Base-by-base conservation (phyloP, 768 basidiomycete genomes). In the Psilocybe cyanescens region DNA sequence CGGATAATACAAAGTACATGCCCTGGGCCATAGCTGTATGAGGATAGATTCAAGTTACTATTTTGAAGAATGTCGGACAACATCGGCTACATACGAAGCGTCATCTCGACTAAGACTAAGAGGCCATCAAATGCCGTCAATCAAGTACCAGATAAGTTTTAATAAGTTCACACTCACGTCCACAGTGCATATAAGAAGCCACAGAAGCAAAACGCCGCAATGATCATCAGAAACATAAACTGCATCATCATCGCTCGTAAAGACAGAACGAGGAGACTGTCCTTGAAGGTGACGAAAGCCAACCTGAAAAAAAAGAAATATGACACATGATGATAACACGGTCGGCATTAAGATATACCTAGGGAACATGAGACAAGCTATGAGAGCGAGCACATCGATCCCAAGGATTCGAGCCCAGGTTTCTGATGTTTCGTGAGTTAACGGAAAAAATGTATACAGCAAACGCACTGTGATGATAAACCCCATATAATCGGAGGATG, bases 141-240 rank as follows among this genome's bases (percentile, higher is more conserved):
- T 50, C 44, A 39, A 53, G 7, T 48, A 37, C 33, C 8, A 19
- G 33, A 30, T 6, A 53, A 50, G 16, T 37, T 29, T 33, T 45
- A 14, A 44, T 16, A 59, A 60, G 24, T 9, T 24, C 7, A 35
- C 12, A 86, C 94, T 71, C 76, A 95, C 86, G 94, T 97, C 90
- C 90, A 97, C 8, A 98, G 78, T 0, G 94, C 94, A 75, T 97
- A 98, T 48, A 95, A 73, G 73, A 98, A 98, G 2, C 95, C 95
- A 35, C 88, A 86, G 71, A 97, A 97, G 70, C 94, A 96, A 71
- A 95, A 96, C 1, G 85, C 87, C 4, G 94, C 94, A 16, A 95
- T 90, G 31, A 88, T 68, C 91, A 94, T 93, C 24, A 94, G 79
- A n/a, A 86, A 77, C 19, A 84, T 74, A 70, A 99, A 99, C 70